These are phyloP conservation scores for Esteya vermicola DNA, from an alignment of 2,329 filamentous ascomycete genomes.

Conservation along the genomic window DNA sequence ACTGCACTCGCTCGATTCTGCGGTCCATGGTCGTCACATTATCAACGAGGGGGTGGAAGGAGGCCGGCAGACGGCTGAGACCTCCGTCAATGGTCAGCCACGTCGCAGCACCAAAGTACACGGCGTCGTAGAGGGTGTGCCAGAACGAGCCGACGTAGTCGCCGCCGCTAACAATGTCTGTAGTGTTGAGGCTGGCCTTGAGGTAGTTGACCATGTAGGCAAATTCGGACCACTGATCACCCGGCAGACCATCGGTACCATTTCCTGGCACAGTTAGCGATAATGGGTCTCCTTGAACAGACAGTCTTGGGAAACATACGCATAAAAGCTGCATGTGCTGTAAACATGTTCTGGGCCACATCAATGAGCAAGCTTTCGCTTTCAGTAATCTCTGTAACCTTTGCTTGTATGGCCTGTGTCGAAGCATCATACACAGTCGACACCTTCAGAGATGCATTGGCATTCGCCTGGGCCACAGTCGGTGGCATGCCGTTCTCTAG, in stretches of 20 bases:
- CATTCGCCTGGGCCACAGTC: constrained; percentile 30
- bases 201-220: constrained; percentile 47
- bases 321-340: constrained; percentile 25
- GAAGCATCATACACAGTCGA: constrained; percentile 19
- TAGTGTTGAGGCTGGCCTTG: constrained; percentile 36
- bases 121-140: constrained; percentile 34
- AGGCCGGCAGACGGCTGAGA: constrained; percentile 40
- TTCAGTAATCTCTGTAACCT: constrained; percentile 20
- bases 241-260: constrained; percentile 27
- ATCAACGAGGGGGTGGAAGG: constrained; percentile 48
- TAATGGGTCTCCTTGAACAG: not conserved
- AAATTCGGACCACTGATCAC: constrained; percentile 52
- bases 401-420: constrained; percentile 20
- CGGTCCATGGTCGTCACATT: constrained; percentile 40
- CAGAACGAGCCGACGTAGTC: constrained; percentile 30
- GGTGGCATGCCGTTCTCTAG: constrained; percentile 37
- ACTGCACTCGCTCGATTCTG: constrained; percentile 41
- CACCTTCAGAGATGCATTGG: constrained; percentile 25
- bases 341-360: constrained; percentile 27
- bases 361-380: constrained; percentile 20
- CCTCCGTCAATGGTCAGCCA: constrained; percentile 52
- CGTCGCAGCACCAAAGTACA: constrained; percentile 44
- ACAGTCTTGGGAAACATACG: not conserved
- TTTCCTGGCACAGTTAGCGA: constrained; percentile 8
- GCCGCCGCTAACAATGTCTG: constrained; percentile 31